Conservation (phyloP, 192 early-diverging fungal species). For the Rhizophagus sp. region DNA sequence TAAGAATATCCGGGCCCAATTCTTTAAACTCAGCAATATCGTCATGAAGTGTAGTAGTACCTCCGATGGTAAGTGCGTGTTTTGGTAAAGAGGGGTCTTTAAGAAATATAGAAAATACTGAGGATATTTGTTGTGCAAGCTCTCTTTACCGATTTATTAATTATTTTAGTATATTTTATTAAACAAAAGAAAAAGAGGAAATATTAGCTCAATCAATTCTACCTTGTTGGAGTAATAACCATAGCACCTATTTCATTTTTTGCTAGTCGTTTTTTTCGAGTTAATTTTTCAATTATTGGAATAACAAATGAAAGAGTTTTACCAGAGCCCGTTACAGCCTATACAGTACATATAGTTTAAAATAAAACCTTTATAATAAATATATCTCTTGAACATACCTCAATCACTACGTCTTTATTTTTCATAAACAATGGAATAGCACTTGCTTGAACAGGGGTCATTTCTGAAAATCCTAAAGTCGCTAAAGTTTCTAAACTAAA, state of each 20-base stretch:
- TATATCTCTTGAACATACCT: constrained; percentile 43
- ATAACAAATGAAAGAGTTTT: constrained; percentile 93
- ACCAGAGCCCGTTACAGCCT: constrained; percentile 95
- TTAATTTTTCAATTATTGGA: constrained; percentile 87
- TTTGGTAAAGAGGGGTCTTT: constrained; percentile 43
- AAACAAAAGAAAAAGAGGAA: neutral
- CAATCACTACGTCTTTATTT: constrained; percentile 95
- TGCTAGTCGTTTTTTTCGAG: constrained; percentile 57
- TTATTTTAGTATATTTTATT: neutral
- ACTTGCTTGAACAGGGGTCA: constrained; percentile 93
- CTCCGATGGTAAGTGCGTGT: constrained; percentile 75
- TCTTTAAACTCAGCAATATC: constrained; percentile 66
- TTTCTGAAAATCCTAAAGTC: constrained; percentile 74
- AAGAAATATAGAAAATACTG: constrained; percentile 68
- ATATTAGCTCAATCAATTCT: neutral
- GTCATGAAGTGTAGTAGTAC: constrained; percentile 57
- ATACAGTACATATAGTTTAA: neutral
- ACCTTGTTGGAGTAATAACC: constrained; percentile 84
- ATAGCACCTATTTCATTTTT: constrained; percentile 84
- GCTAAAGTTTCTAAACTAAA: constrained; percentile 56
- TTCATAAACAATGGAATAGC: constrained; percentile 91
- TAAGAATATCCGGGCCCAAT: constrained; percentile 75
- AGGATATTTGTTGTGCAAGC: constrained; percentile 83
- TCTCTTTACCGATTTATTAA: constrained; percentile 53
- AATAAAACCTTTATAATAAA: neutral